Conservation (phyloP, 331 rosid genomes). For the Cydonia oblonga region DNA sequence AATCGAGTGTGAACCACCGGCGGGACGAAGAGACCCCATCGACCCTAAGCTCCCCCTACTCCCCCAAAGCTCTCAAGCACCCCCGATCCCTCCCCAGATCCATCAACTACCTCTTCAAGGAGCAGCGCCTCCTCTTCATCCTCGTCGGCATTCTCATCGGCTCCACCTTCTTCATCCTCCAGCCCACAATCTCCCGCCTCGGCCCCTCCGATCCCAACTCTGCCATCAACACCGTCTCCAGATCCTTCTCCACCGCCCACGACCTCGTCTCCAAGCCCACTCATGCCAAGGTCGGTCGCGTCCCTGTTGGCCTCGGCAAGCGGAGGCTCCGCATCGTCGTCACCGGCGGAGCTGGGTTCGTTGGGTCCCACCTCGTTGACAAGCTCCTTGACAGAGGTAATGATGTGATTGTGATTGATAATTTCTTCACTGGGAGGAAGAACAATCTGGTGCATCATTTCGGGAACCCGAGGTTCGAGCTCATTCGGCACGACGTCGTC, state of each 20-base stretch:
- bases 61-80: slow-evolving; percentile 63
- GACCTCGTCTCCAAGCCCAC: background rate
- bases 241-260: slow-evolving; percentile 7
- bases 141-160: slow-evolving; percentile 78
- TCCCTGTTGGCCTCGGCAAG: slow-evolving; percentile 31
- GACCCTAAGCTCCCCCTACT: slow-evolving; percentile 38
- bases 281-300: slow-evolving; percentile 21
- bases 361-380: slow-evolving; percentile 88
- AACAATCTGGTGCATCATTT: slow-evolving; percentile 70
- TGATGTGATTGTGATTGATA: slow-evolving; percentile 81
- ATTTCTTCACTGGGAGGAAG: slow-evolving; percentile 93
- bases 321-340: slow-evolving; percentile 65
- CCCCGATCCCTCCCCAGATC: slow-evolving; percentile 79
- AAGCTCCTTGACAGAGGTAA: slow-evolving; percentile 64
- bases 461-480: slow-evolving; percentile 80
- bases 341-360: slow-evolving; percentile 94
- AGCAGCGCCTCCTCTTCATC: slow-evolving; percentile 80
- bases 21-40: slow-evolving; percentile 67
- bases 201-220: slow-evolving; percentile 36
- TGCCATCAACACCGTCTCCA: background rate
- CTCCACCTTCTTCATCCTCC: slow-evolving; percentile 72
- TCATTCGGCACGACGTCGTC: slow-evolving; percentile 89
- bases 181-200: slow-evolving; percentile 60
- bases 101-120: slow-evolving; percentile 60
- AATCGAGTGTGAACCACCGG: slow-evolving; percentile 46